phyloP scores from a whole-genome alignment of 768 basidiomycete genomes.

The Tricholoma matsutake region DNA sequence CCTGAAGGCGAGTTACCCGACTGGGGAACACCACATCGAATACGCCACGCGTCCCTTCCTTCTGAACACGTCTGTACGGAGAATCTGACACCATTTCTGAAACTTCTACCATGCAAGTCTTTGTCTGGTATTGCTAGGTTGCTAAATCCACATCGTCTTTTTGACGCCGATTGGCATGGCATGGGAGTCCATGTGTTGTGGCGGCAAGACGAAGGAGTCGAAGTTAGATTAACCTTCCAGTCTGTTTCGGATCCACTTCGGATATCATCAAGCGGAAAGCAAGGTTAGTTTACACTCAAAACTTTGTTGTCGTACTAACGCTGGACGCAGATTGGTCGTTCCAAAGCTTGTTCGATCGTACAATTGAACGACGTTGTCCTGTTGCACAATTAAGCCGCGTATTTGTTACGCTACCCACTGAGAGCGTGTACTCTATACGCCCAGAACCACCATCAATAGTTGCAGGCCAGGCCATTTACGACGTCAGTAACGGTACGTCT shows the following conservation, averaged over 20 bases:
- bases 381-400: constrained; percentile 62
- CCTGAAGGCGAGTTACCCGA: constrained; percentile 57
- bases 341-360: constrained; percentile 60
- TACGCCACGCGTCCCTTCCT: constrained; percentile 75
- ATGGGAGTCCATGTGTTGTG: constrained; percentile 77
- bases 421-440: constrained; percentile 40
- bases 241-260: constrained; percentile 79
- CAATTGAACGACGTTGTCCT: constrained; percentile 63
- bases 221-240: constrained; percentile 68
- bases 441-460: constrained; percentile 47
- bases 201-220: constrained; percentile 51
- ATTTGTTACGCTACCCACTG: constrained; percentile 43
- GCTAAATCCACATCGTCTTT: constrained; percentile 80
- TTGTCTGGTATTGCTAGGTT: constrained; percentile 79
- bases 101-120: constrained; percentile 91
- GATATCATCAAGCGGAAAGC: constrained; percentile 41
- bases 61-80: constrained; percentile 96
- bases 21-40: constrained; percentile 45
- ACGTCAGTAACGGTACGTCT: constrained; percentile 44
- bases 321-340: constrained; percentile 68
- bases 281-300: constrained; percentile 40
- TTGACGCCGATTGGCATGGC: constrained; percentile 92
- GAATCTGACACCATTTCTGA: constrained; percentile 93
- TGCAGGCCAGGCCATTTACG: constrained; percentile 42
- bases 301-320: constrained; percentile 4